phyloP scores from a whole-genome alignment of 1,284 basidiomycete genomes.

The Ustilago esculenta region DNA sequence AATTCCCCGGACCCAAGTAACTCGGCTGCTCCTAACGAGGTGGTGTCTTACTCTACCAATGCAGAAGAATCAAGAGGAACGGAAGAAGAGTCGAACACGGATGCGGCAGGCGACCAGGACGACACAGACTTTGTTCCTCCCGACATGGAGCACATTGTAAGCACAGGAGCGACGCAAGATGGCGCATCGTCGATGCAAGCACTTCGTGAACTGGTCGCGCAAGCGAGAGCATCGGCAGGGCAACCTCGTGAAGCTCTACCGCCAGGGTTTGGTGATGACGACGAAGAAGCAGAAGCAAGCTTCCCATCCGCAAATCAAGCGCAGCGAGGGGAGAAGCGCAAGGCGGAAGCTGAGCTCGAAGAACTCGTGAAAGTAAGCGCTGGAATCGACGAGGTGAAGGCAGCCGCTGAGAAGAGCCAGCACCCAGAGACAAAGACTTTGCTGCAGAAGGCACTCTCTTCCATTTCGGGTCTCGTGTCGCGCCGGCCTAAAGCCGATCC shows the following conservation, averaged over 20 bases:
- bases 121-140: slow-evolving; percentile 34
- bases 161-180: slow-evolving; percentile 35
- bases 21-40: not conserved
- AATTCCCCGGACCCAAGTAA: not conserved
- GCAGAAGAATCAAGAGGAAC: not conserved
- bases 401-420: slow-evolving; percentile 34
- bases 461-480: slow-evolving; percentile 34
- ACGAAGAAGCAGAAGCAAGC: slow-evolving; percentile 2
- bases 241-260: slow-evolving; percentile 36
- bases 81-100: not conserved
- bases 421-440: slow-evolving; percentile 34
- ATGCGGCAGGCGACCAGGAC: slow-evolving; percentile 1
- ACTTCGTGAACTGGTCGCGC: slow-evolving; percentile 39
- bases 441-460: slow-evolving; percentile 36
- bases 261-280: slow-evolving; percentile 36
- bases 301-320: slow-evolving; percentile 1
- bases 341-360: slow-evolving; percentile 40
- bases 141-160: slow-evolving; percentile 45
- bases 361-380: slow-evolving; percentile 10
- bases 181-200: slow-evolving; percentile 31
- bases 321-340: slow-evolving; percentile 27
- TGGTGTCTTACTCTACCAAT: not conserved
- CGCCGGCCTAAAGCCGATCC: slow-evolving; percentile 18
- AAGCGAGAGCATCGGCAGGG: slow-evolving; percentile 36
- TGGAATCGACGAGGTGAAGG: slow-evolving; percentile 33